These are phyloP conservation scores for Venustampulla echinocandica DNA, from an alignment of 495 filamentous ascomycete genomes.

Conservation along the genomic window DNA sequence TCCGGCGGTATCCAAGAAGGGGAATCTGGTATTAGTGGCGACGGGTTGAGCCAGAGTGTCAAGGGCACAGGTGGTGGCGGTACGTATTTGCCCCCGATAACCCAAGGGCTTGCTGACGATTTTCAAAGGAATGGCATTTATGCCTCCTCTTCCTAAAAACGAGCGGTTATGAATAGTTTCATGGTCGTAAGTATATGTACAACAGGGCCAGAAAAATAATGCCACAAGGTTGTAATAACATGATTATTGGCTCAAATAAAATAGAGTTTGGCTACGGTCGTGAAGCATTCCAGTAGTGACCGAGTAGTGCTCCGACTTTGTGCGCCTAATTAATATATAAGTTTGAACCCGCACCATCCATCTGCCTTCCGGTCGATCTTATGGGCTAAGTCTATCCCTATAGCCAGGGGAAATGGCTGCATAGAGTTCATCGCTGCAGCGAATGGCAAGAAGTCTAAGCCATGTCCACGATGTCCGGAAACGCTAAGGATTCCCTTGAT, in stretches of 20 bases:
- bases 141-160: slow-evolving; percentile 22
- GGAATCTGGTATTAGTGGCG: slow-evolving; percentile 7
- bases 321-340: no score
- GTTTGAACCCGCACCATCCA: no score
- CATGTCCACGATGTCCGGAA: no score
- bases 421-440: no score
- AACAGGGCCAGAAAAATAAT: slow-evolving; percentile 7
- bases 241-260: no score
- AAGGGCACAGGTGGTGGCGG: slow-evolving; percentile 18
- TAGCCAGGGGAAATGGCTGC: no score
- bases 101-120: slow-evolving; percentile 2
- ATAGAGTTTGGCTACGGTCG: no score
- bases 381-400: no score
- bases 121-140: slow-evolving; percentile 24
- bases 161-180: slow-evolving; percentile 13
- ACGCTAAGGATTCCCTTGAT: no score
- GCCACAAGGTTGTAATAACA: no score
- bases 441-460: no score
- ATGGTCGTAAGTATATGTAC: slow-evolving; percentile 5
- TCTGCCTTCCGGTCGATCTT: no score
- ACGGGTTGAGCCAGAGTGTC: slow-evolving; percentile 12
- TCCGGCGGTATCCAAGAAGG: slow-evolving; percentile 19
- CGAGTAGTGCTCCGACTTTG: not conserved
- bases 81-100: slow-evolving; percentile 2
- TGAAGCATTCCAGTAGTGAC: not conserved